These are phyloP conservation scores for Rhodotorula graminis DNA, from an alignment of 768 basidiomycete species.

Conservation along the genomic window DNA sequence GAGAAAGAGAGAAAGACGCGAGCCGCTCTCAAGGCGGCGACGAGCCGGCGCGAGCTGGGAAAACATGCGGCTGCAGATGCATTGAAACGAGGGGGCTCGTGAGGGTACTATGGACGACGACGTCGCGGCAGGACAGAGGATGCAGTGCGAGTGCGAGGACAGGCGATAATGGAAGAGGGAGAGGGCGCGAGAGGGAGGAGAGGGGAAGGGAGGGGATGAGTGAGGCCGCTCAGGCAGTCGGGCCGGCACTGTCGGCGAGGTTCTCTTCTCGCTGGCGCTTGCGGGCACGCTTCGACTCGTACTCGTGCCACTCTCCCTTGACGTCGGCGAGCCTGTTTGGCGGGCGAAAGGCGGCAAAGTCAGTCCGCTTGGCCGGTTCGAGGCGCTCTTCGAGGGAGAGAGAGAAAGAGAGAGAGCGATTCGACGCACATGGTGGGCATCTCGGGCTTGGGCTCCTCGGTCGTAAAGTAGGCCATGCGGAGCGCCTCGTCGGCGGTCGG, in stretches of 20 bases:
- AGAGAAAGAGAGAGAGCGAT: too few relatives aligned
- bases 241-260: background rate
- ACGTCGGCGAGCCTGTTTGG: constrained; percentile 62
- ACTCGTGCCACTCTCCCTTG: constrained; percentile 96
- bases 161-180: too few relatives aligned
- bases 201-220: too few relatives aligned
- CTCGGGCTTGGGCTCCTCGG: constrained; percentile 68
- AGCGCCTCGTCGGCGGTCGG: constrained; percentile 75
- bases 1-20: too few relatives aligned
- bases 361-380: background rate
- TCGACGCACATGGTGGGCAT: constrained; percentile 66
- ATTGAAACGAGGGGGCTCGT: too few relatives aligned
- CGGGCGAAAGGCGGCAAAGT: too few relatives aligned
- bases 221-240: background rate
- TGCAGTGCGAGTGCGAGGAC: too few relatives aligned
- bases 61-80: too few relatives aligned
- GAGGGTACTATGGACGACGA: too few relatives aligned
- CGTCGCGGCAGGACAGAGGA: too few relatives aligned
- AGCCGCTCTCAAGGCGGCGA: too few relatives aligned
- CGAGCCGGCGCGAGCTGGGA: too few relatives aligned
- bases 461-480: constrained; percentile 72
- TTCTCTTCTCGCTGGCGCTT: constrained; percentile 47
- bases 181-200: background rate
- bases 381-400: background rate
- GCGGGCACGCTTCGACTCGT: constrained; percentile 69